These are phyloP conservation scores for Dipteronia sinensis DNA, from an alignment of 345 rosid genomes.

Conservation along the genomic window DNA sequence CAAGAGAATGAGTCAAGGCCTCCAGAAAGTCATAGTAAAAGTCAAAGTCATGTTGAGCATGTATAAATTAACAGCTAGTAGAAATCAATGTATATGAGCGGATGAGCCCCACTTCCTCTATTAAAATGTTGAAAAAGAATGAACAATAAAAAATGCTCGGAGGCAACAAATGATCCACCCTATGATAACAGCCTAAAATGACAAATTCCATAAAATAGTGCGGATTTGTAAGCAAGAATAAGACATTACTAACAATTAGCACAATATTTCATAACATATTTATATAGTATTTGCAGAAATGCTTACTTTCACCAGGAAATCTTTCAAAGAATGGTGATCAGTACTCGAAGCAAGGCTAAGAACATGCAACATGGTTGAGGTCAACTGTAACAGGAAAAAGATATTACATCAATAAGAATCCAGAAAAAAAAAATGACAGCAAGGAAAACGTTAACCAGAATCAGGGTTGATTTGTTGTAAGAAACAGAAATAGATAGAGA, in stretches of 20 bases:
- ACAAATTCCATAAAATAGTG: neutral
- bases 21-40: neutral
- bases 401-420: neutral
- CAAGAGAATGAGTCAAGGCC: conserved; percentile 16
- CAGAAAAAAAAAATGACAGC: neutral
- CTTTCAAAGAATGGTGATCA: conserved; percentile 59
- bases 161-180: neutral
- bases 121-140: neutral
- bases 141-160: neutral
- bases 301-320: conserved; percentile 79
- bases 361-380: conserved; percentile 79
- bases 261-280: conserved; percentile 9
- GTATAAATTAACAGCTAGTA: neutral
- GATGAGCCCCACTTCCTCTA: neutral
- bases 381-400: conserved; percentile 53
- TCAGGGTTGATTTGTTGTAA: neutral
- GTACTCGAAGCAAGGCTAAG: conserved; percentile 63
- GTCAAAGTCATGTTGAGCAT: neutral
- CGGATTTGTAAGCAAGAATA: neutral
- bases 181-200: neutral
- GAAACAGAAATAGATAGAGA: neutral
- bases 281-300: conserved; percentile 13
- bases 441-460: neutral
- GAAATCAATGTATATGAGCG: neutral
- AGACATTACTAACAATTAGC: neutral